Base-by-base conservation (phyloP, 768 basidiomycete genomes). In the Suillus weaverae region DNA sequence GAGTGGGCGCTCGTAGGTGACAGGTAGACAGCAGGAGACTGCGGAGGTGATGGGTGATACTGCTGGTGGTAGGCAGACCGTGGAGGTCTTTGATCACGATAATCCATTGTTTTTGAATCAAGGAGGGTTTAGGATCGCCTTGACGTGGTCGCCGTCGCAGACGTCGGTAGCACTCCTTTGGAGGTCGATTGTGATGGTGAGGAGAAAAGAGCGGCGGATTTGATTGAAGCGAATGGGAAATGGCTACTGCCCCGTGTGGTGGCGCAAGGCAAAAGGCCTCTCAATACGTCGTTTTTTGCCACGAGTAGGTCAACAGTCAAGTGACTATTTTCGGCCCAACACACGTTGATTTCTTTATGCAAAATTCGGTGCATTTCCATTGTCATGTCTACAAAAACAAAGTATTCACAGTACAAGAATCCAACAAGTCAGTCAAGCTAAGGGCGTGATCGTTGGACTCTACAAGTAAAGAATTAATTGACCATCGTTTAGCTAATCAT, bases 61-160 rank as follows among this genome's bases (percentile, higher is more conserved):
- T 77, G 80, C 38, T 74, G 70, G 60, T 83, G 87, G 48, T 86
- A 81, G 62, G 81, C 79, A 65, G 85, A 78, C 64, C 85, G 84
- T 50, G 85, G 85, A n/a, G 84, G 85, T 48, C 61, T 33, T 71
- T 80, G 80, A 73, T 84, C 83, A 64, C 78, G 74, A 63, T 77
- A 68, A 64, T 81, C 81, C 82, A 83, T 83, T 38, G 61, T 62
- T 41, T 39, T 41, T 16, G 14, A 9, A 43, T 56, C 18, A 60
- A 60, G 13, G 33, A 50, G 20, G 14, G 48, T 10, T 18, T 33
- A 3, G 8, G 9, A 57, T 61, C 33, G 14, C 61, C 54, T 20
- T 35, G 20, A 22, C 26, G 43, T 50, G 54, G 18, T 46, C 13
- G 33, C 54, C 35, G 33, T 22, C 54, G 61, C 38, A 5, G n/a